Conservation (phyloP, 2,329 filamentous ascomycete genomes). For the Helotiales sp. region DNA sequence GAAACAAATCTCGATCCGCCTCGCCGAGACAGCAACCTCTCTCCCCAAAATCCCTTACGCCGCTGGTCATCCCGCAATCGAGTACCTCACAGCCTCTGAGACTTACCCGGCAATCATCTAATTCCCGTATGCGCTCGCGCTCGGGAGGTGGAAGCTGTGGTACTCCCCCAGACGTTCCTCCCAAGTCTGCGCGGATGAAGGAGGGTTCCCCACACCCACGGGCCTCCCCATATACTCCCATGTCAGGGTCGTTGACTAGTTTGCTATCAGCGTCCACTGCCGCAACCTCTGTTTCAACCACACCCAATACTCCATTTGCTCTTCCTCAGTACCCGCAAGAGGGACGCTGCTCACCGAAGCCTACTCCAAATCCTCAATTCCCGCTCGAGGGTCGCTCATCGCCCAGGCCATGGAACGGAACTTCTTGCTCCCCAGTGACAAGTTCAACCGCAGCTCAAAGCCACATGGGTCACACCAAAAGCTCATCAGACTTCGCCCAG, state of each 20-base stretch:
- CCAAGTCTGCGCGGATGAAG: slow-evolving; percentile 48
- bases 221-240: slow-evolving; percentile 49
- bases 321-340: slow-evolving; percentile 13
- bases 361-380: slow-evolving; percentile 1
- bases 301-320: slow-evolving; percentile 26
- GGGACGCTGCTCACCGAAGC: slow-evolving; percentile 34
- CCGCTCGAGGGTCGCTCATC: slow-evolving; percentile 32
- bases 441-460: slow-evolving; percentile 8
- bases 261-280: slow-evolving; percentile 34
- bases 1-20: slow-evolving; percentile 23
- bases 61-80: slow-evolving; percentile 58
- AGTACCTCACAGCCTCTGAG: slow-evolving; percentile 27
- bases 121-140: slow-evolving; percentile 48
- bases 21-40: slow-evolving; percentile 48
- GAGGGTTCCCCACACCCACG: slow-evolving; percentile 55
- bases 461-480: slow-evolving; percentile 12
- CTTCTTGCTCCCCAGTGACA: slow-evolving; percentile 20
- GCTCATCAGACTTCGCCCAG: slow-evolving; percentile 16
- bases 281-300: slow-evolving; percentile 33
- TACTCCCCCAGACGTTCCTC: slow-evolving; percentile 48
- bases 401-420: slow-evolving; percentile 29
- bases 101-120: slow-evolving; percentile 29
- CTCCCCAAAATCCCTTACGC: slow-evolving; percentile 60
- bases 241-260: slow-evolving; percentile 43
- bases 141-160: slow-evolving; percentile 44